A percentile compares a stretch with the other conserved stretches of the same genome.
phyloP scores from a whole-genome alignment of 2,329 filamentous ascomycete species.

The Colletotrichum tamarilloi region DNA sequence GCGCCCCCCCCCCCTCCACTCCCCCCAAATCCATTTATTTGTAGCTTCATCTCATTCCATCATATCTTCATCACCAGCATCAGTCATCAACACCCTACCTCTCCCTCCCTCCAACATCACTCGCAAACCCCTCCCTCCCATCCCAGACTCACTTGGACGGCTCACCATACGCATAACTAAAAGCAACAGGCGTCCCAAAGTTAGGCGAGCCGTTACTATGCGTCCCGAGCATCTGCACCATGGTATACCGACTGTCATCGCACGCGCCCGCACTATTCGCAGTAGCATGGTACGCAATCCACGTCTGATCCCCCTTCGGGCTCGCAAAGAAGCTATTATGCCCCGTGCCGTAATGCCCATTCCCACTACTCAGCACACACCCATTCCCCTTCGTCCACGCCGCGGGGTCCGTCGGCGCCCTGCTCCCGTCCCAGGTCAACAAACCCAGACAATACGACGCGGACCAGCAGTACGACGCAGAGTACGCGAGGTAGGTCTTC shows the following conservation, averaged over 20 bases:
- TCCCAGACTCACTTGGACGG: not conserved
- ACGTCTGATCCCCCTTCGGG: constrained; percentile 64
- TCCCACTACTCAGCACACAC: constrained; percentile 63
- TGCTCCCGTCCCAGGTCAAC: constrained; percentile 62
- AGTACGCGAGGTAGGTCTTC: constrained; percentile 64
- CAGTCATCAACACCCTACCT: not conserved
- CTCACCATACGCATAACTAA: constrained; percentile 23
- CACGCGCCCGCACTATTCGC: constrained; percentile 59
- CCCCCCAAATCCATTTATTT: not conserved
- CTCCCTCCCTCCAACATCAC: not conserved
- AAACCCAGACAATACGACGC: constrained; percentile 64
- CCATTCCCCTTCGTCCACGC: constrained; percentile 64
- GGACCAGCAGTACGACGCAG: constrained; percentile 68
- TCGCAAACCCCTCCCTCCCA: not conserved
- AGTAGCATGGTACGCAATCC: constrained; percentile 68
- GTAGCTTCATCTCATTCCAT: not conserved
- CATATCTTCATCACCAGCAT: not conserved
- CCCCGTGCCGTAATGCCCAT: constrained; percentile 67
- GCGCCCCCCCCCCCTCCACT: no score
- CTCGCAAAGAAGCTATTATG: constrained; percentile 70
- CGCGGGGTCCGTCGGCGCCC: constrained; percentile 54
- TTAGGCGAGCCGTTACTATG: constrained; percentile 63
- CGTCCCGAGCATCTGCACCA: constrained; percentile 61
- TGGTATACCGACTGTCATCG: constrained; percentile 64
- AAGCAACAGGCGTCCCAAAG: constrained; percentile 52